phyloP scores from a whole-genome alignment of 2,329 filamentous ascomycete genomes.

The Sarocladium strictum region DNA sequence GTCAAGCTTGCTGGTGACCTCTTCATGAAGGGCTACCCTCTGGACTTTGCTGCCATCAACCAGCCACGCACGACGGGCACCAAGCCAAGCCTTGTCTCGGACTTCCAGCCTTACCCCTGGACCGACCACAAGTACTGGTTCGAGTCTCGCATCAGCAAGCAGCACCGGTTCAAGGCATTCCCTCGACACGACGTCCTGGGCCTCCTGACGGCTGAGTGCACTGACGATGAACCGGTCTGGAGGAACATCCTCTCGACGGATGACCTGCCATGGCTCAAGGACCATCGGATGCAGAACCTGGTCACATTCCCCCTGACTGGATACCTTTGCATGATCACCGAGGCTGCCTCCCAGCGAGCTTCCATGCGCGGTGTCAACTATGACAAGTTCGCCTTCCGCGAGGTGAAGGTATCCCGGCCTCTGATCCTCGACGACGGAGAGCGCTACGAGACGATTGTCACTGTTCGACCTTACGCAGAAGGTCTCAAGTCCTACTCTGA shows the following conservation, averaged over 20 bases:
- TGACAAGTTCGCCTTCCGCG: constrained; percentile 13
- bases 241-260: constrained; percentile 40
- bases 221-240: constrained; percentile 41
- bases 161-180: constrained; percentile 34
- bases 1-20: constrained; percentile 34
- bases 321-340: constrained; percentile 44
- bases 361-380: constrained; percentile 16
- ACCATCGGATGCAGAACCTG: constrained; percentile 52
- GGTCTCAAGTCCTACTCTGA: constrained; percentile 28
- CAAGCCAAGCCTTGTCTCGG: constrained; percentile 25
- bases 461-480: constrained; percentile 20
- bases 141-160: constrained; percentile 36
- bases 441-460: constrained; percentile 20
- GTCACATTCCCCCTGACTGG: constrained; percentile 50
- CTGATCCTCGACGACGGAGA: constrained; percentile 19
- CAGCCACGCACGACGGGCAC: constrained; percentile 21
- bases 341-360: constrained; percentile 35
- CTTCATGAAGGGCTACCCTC: constrained; percentile 24
- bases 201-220: constrained; percentile 35
- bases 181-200: constrained; percentile 42
- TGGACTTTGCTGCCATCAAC: constrained; percentile 27
- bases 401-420: constrained; percentile 17
- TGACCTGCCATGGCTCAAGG: constrained; percentile 50
- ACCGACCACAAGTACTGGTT: constrained; percentile 42
- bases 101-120: constrained; percentile 43